Percentiles rank a stretch among this genome's conserved stretches.
These are phyloP conservation scores for Thozetella sp. DNA, from an alignment of 495 filamentous ascomycete genomes.

Conservation along the genomic window DNA sequence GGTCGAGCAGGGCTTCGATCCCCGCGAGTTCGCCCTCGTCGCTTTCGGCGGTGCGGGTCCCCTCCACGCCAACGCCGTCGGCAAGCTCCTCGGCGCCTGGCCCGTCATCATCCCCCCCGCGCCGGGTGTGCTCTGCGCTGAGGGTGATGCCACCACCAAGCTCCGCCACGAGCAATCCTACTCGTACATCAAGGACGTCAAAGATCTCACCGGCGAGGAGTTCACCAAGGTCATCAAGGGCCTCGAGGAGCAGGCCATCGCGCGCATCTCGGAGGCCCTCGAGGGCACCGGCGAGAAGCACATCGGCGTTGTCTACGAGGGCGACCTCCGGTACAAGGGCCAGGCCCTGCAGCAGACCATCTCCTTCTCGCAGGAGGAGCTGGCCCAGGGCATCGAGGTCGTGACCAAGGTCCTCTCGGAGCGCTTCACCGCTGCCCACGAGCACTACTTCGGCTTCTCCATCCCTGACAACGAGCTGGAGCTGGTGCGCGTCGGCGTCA, in stretches of 20 bases:
- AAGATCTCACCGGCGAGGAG: background rate
- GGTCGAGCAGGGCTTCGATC: background rate
- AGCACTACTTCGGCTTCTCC: slow-evolving; percentile 1
- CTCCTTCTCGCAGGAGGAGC: background rate
- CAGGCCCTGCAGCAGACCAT: slow-evolving; percentile 1
- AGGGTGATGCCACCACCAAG: background rate
- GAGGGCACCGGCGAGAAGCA: background rate
- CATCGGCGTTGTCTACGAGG: slow-evolving; percentile 1
- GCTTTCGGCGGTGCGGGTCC: background rate
- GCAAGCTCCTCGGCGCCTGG: slow-evolving; percentile 1
- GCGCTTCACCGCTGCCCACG: background rate
- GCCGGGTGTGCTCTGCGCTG: background rate
- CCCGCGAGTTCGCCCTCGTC: background rate
- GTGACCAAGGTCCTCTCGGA: background rate
- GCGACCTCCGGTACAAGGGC: slow-evolving; percentile 1
- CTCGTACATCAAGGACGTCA: slow-evolving; percentile 3
- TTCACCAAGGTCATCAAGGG: background rate
- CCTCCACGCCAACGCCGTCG: background rate
- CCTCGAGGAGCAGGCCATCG: background rate
- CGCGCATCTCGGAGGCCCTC: background rate
- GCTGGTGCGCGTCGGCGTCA: background rate
- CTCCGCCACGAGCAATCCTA: background rate
- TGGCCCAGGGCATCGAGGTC: background rate
- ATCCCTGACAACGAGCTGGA: slow-evolving; percentile 2
- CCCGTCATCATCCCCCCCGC: background rate